Conservation (phyloP, 2,329 filamentous ascomycete genomes). For the Cladosporium sp. region DNA sequence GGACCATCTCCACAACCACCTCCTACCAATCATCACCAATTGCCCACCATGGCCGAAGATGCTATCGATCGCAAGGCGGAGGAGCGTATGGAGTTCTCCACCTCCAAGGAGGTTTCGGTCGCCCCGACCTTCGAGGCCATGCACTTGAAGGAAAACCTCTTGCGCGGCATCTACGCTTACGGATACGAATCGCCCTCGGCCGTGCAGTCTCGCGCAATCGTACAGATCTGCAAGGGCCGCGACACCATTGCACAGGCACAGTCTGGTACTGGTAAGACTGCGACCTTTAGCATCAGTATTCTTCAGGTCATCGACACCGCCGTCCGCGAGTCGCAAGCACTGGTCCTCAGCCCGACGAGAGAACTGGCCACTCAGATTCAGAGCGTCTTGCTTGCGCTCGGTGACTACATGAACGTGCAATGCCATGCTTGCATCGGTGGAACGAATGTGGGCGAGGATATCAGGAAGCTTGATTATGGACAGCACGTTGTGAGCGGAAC, state of each 20-base stretch:
- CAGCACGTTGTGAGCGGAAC: slow-evolving; percentile 97
- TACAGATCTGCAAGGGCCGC: slow-evolving; percentile 97
- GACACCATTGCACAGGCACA: slow-evolving; percentile 98
- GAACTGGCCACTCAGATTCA: slow-evolving; percentile 99
- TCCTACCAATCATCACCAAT: neutral
- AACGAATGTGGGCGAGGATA: slow-evolving; percentile 96
- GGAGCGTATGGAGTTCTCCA: slow-evolving; percentile 96
- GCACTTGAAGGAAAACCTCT: slow-evolving; percentile 94
- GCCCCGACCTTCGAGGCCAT: slow-evolving; percentile 83
- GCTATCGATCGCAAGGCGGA: slow-evolving; percentile 87
- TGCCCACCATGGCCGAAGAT: slow-evolving; percentile 69
- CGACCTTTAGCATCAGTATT: slow-evolving; percentile 98
- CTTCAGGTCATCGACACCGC: slow-evolving; percentile 97
- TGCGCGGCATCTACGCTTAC: slow-evolving; percentile 96
- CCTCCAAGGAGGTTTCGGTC: slow-evolving; percentile 94
- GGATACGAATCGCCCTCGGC: slow-evolving; percentile 97
- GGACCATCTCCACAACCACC: neutral
- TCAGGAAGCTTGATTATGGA: slow-evolving; percentile 93
- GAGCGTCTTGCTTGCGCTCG: slow-evolving; percentile 97
- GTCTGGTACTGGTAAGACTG: slow-evolving; percentile 99
- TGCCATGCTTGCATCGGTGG: slow-evolving; percentile 99
- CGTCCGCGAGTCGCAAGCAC: slow-evolving; percentile 94
- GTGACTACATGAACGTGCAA: slow-evolving; percentile 99
- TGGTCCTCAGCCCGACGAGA: slow-evolving; percentile 95
- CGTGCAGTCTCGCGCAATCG: slow-evolving; percentile 95